Base-by-base conservation (phyloP, 2,329 filamentous ascomycete genomes). In the Xylariaceae sp. region DNA sequence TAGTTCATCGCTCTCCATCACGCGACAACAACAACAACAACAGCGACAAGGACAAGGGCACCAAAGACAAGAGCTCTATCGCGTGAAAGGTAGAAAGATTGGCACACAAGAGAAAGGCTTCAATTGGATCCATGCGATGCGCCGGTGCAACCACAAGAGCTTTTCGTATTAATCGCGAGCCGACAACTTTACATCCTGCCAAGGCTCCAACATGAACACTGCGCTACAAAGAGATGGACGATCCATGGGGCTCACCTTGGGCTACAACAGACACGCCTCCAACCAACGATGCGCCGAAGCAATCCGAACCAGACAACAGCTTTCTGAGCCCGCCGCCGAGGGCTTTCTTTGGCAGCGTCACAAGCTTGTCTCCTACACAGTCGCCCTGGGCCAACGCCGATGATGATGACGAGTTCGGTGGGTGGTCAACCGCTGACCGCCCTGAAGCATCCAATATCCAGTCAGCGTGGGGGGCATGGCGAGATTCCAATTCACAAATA, bases 221-320 rank as follows among this genome's bases (percentile, higher is more conserved):
- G 57, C 53, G 47, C 53, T 53, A 62, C 70, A 67, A 62, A 66
- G 71, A 64, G 58, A 84, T 84, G 81, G 81, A 84, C 67, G 79
- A 84, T 79, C 80, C 81, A 62, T 84, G 81, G 81, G 78, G 77
- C 69, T 82, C 80, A 61, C 81, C 81, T 69, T 83, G 81, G 81
- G 74, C 76, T 54, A 73, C 72, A 53, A 65, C 71, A 64, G 67
- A 78, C 61, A 57, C 65, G 62, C 63, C 61, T 38, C 59, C 65
- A 51, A 67, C 65, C 16, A 65, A 67, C 56, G 66, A 68, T 42
- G 56, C 59, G 28, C 60, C 65, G 22, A 56, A 58, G 13, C 58
- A 63, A 13, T 58, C 66, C 14, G 68, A 66, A 39, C 65, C 67
- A 17, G 59, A 66, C 36, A 69, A 67, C 47, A 59, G 63, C 33